phyloP scores from a whole-genome alignment of 306 rosid species.

The Trifolium pratense region DNA sequence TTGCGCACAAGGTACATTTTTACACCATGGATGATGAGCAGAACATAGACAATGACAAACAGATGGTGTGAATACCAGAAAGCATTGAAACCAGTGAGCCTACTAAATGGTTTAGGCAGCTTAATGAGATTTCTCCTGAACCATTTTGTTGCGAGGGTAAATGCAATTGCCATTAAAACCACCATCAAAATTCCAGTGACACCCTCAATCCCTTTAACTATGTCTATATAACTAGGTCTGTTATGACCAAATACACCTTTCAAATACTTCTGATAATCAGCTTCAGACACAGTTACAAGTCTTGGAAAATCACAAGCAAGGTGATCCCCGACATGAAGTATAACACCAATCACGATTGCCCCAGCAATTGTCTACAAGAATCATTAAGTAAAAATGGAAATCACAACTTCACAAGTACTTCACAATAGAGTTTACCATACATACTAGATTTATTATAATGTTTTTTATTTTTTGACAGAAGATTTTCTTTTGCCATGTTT shows the following conservation, averaged over 20 bases:
- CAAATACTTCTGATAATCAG: conserved; percentile 43
- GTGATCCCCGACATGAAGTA: conserved; percentile 91
- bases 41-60: conserved; percentile 82
- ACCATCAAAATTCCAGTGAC: conserved; percentile 92
- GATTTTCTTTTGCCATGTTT: background rate
- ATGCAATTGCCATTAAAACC: conserved; percentile 76
- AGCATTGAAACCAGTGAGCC: conserved; percentile 95
- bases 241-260: conserved; percentile 60
- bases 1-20: conserved; percentile 69
- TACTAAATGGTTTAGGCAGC: conserved; percentile 87
- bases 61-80: conserved; percentile 99
- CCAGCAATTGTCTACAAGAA: conserved; percentile 75
- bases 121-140: conserved; percentile 82
- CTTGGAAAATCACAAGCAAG: conserved; percentile 95
- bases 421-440: background rate
- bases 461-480: background rate
- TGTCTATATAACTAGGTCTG: conserved; percentile 64
- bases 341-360: conserved; percentile 84
- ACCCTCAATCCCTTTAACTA: conserved; percentile 75
- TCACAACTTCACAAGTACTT: conserved; percentile 19
- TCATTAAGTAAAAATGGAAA: conserved; percentile 7
- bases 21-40: conserved; percentile 82
- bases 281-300: conserved; percentile 50
- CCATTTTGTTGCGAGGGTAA: conserved; percentile 93
- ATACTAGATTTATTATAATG: background rate